Base-by-base conservation (phyloP, 2,329 filamentous ascomycete genomes). In the Diaporthe sp. region DNA sequence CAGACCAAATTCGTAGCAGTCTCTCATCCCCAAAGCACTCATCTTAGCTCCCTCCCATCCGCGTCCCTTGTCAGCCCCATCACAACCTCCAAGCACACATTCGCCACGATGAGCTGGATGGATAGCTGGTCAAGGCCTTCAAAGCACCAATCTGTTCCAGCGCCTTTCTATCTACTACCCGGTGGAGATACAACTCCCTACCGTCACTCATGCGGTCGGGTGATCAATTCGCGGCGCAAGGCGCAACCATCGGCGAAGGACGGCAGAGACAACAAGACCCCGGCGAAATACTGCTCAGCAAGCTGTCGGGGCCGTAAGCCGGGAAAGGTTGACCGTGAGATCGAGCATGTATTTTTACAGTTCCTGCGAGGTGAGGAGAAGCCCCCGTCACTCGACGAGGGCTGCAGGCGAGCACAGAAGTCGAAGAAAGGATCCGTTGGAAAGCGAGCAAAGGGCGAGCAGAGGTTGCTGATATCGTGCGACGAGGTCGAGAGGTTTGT, bases 221-320 rank as follows among this genome's bases (percentile, higher is more conserved):
- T 89, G 3, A 90, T 91, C 51, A 85, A 86, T 76, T 79, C 78
- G 9, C 79, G 81, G 37, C 81, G 79, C 59, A 71, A 51, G 19
- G 77, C 81, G 15, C 56, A 73, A 12, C 42, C 44, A 12, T 56
- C 53, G 3, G 17, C 53, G 3, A 37, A 56, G 12, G 73, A 72
- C 22, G 27, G 53, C 39, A 17, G 22, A 9, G 30, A 50, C 55
- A 80, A 78, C 25, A 78, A 80, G 44, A 77, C 77, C 80, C 55
- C 68, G 22, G 73, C 85, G 42, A 91, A 90, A 75, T 92, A 91
- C 82, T 92, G 90, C 81, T 92, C 89, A 0, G 82, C 86, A 59
- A 82, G 87, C 50, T 92, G 90, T 76, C 84, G 88, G 27, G 84
- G 83, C 44, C 84, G 84, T 50, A 91, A 90, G 77, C 87, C 87